Conservation (phyloP, 306 rosid genomes). For the Lotus japonicus region DNA sequence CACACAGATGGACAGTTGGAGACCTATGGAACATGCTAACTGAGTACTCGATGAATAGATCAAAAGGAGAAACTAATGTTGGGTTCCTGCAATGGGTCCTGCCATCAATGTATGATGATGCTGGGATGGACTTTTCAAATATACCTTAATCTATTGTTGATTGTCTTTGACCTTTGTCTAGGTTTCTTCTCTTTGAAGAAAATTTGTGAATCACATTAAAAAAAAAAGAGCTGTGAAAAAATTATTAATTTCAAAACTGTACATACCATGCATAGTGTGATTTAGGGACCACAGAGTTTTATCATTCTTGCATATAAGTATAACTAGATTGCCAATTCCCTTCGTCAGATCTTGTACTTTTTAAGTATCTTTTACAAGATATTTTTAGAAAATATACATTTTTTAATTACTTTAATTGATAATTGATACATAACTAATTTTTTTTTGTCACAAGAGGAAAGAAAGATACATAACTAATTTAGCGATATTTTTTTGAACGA, state of each 20-base stretch:
- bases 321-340: too few relatives aligned
- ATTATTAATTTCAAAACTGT: neutral
- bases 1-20: slow-evolving; percentile 81
- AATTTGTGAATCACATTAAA: neutral
- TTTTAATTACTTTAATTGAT: too few relatives aligned
- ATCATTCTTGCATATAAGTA: neutral
- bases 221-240: neutral
- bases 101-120: slow-evolving; percentile 43
- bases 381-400: too few relatives aligned
- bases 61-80: slow-evolving; percentile 45
- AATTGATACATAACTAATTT: too few relatives aligned
- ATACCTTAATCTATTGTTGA: neutral
- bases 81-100: slow-evolving; percentile 86
- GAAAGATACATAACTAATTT: too few relatives aligned
- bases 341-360: too few relatives aligned
- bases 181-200: neutral
- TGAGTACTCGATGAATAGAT: slow-evolving; percentile 57
- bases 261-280: neutral
- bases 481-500: too few relatives aligned
- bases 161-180: neutral
- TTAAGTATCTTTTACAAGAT: too few relatives aligned
- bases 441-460: too few relatives aligned
- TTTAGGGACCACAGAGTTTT: neutral
- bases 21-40: slow-evolving; percentile 76
- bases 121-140: neutral